phyloP scores from a whole-genome alignment of 305 asterid genomes.

The Caryopteris hybrid region DNA sequence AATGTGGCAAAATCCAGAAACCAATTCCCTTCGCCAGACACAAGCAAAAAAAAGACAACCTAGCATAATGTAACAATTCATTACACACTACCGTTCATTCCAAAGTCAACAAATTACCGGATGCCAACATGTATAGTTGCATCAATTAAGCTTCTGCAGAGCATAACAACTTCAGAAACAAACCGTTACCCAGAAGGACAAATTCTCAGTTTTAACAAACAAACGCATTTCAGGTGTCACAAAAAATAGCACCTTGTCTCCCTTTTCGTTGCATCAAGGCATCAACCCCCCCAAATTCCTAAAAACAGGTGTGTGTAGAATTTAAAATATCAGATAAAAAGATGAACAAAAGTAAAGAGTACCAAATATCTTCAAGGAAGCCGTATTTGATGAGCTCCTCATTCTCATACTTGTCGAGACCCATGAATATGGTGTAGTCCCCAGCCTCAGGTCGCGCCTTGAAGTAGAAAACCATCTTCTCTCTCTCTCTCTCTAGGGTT shows the following conservation, averaged over 20 bases:
- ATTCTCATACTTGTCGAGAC: conserved; percentile 84
- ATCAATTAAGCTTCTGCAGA: background rate
- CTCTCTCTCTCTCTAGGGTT: conserved; percentile 43
- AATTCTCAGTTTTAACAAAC: background rate
- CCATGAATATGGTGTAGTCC: conserved; percentile 92
- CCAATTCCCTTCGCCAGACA: background rate
- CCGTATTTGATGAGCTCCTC: conserved; percentile 96
- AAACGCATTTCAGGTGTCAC: background rate
- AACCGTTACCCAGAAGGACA: background rate
- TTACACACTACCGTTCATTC: background rate
- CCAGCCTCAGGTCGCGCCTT: conserved; percentile 86
- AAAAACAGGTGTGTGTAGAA: background rate
- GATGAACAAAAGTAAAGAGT: background rate
- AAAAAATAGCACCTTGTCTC: background rate
- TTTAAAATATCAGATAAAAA: background rate
- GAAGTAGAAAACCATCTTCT: conserved; percentile 87
- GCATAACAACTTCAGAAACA: background rate
- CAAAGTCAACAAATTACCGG: too few species aligned
- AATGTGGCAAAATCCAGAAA: background rate
- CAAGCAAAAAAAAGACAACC: background rate
- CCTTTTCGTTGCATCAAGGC: background rate
- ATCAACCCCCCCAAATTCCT: background rate
- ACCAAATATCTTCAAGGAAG: conserved; percentile 88
- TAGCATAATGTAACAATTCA: background rate
- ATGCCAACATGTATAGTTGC: too few species aligned